Conservation (phyloP, 371 early-diverging fungal species). For the Fennellomyces sp. region DNA sequence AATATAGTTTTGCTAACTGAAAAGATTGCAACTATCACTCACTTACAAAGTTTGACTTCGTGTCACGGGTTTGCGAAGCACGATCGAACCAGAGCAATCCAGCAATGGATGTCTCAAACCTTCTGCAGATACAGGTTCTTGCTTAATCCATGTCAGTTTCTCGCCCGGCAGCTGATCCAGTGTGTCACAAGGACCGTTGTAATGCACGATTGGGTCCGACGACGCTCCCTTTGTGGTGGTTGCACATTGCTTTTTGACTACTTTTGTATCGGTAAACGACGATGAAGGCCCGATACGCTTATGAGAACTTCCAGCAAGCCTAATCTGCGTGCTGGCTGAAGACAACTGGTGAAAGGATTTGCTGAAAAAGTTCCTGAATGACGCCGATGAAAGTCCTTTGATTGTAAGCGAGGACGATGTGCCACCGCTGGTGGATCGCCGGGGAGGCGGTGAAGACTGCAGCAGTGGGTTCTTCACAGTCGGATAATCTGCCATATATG, state of each 20-base stretch:
- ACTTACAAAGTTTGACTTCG: slow-evolving; percentile 22
- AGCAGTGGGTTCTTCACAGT: slow-evolving; percentile 14
- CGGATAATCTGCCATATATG: slow-evolving; percentile 15
- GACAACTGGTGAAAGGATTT: slow-evolving; percentile 20
- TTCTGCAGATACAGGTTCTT: slow-evolving; percentile 19
- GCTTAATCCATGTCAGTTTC: slow-evolving; percentile 37
- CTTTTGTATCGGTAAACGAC: background rate
- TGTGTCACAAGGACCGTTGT: slow-evolving; percentile 43
- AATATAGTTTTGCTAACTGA: background rate
- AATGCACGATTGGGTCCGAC: slow-evolving; percentile 38
- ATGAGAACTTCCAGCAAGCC: slow-evolving; percentile 5
- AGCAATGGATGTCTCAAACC: slow-evolving; percentile 23
- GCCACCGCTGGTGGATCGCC: background rate
- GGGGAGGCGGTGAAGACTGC: slow-evolving; percentile 6
- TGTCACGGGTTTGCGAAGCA: slow-evolving; percentile 37
- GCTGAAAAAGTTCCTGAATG: slow-evolving; percentile 14
- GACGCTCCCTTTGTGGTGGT: slow-evolving; percentile 2
- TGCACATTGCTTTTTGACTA: background rate
- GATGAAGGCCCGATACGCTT: slow-evolving; percentile 5
- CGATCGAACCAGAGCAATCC: slow-evolving; percentile 32
- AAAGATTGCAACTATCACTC: background rate
- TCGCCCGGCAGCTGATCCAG: slow-evolving; percentile 44
- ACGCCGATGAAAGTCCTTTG: slow-evolving; percentile 22
- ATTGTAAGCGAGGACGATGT: background rate
- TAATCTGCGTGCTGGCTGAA: slow-evolving; percentile 16